phyloP scores from a whole-genome alignment of 2,329 filamentous ascomycete genomes.

The Exophiala spinifera region DNA sequence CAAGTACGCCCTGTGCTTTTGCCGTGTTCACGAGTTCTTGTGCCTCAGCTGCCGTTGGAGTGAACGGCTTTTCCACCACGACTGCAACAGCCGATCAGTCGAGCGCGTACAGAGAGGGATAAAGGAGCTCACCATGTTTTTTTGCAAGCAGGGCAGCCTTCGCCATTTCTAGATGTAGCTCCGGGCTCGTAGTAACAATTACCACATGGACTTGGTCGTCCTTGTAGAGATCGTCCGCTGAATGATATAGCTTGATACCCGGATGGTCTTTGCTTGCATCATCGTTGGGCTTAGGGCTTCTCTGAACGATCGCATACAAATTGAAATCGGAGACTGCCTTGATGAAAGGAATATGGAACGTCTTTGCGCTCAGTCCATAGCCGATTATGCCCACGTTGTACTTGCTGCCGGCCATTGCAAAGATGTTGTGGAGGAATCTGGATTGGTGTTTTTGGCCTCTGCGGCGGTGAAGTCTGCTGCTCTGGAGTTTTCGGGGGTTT shows the following conservation, averaged over 20 bases:
- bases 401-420: constrained; percentile 41
- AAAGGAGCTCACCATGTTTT: constrained; percentile 21
- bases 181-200: constrained; percentile 68
- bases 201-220: constrained; percentile 67
- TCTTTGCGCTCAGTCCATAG: constrained; percentile 66
- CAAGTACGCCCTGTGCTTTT: constrained; percentile 48
- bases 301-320: constrained; percentile 73
- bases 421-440: not conserved
- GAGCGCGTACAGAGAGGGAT: not conserved
- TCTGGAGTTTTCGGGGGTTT: too few relatives aligned
- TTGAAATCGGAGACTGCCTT: constrained; percentile 60
- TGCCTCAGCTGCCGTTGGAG: constrained; percentile 67
- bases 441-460: not conserved
- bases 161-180: constrained; percentile 65
- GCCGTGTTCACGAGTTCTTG: constrained; percentile 59
- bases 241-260: constrained; percentile 60
- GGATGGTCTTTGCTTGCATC: constrained; percentile 70
- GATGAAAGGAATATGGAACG: constrained; percentile 82
- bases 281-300: constrained; percentile 61
- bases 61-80: constrained; percentile 79
- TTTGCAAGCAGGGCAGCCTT: constrained; percentile 54
- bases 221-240: constrained; percentile 60
- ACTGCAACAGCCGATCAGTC: constrained; percentile 43
- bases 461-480: not conserved
- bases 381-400: constrained; percentile 60